These are phyloP conservation scores for Trichoderma oligosporum DNA, from an alignment of 2,329 filamentous ascomycete species.

Conservation along the genomic window DNA sequence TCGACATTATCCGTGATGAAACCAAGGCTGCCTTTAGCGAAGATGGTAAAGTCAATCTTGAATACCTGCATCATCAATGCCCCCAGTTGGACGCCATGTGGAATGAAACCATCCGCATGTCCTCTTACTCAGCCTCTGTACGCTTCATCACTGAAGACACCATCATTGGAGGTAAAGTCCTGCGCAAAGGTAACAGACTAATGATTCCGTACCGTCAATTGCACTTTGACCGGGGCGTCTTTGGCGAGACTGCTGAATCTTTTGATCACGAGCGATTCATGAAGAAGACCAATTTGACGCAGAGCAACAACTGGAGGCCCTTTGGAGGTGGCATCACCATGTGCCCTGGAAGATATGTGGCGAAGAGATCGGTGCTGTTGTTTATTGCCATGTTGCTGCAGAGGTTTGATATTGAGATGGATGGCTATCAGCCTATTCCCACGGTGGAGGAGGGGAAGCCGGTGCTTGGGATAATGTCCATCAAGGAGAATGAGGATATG, in stretches of 20 bases:
- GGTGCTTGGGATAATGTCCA: background rate
- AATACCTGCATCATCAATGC: conserved; percentile 28
- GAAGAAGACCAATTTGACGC: conserved; percentile 20
- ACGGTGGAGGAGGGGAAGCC: background rate
- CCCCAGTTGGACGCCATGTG: conserved; percentile 27
- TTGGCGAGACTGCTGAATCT: conserved; percentile 19
- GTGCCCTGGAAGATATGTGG: conserved; percentile 27
- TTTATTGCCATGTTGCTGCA: conserved; percentile 28
- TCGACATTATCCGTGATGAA: conserved; percentile 24
- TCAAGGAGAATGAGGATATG: background rate
- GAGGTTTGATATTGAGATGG: conserved; percentile 20
- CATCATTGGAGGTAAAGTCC: conserved; percentile 27
- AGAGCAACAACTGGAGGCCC: conserved; percentile 23
- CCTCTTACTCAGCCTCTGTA: conserved; percentile 26
- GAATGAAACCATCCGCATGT: conserved; percentile 28
- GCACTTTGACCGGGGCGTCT: conserved; percentile 24
- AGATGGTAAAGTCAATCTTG: conserved; percentile 30
- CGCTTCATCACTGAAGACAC: conserved; percentile 25
- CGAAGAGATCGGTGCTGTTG: conserved; percentile 12
- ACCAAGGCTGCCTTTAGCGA: conserved; percentile 24
- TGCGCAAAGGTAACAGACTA: conserved; percentile 27
- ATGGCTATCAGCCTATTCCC: background rate
- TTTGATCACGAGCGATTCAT: conserved; percentile 23
- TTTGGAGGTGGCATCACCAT: conserved; percentile 31
- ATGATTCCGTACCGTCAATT: conserved; percentile 29